These are phyloP conservation scores for Claviceps humidiphila DNA, from an alignment of 2,329 filamentous ascomycete species.

Conservation along the genomic window DNA sequence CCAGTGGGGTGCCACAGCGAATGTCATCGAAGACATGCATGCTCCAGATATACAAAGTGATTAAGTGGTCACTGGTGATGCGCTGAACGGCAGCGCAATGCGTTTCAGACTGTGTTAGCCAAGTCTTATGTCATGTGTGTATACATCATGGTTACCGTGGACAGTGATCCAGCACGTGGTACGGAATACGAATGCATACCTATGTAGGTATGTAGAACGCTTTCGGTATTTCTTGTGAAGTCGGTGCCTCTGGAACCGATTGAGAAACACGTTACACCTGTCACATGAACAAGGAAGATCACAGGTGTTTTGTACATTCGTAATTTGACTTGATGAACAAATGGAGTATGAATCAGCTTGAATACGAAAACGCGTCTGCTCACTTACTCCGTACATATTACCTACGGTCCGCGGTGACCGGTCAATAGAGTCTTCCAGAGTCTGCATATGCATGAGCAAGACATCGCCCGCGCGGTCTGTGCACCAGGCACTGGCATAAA, in stretches of 20 bases:
- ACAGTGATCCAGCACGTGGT: background rate
- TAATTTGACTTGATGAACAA: background rate
- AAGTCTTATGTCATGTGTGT: background rate
- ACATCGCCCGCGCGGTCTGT: background rate
- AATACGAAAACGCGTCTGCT: background rate
- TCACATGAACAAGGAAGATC: background rate
- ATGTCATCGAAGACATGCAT: background rate
- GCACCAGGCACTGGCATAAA: background rate
- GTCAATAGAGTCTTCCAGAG: background rate
- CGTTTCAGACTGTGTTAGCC: background rate
- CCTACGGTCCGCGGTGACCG: too few species aligned
- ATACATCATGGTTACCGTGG: background rate
- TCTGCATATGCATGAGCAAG: background rate
- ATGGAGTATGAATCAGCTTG: background rate
- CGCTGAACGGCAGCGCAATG: background rate
- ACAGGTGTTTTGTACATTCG: background rate
- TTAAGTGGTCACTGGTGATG: background rate
- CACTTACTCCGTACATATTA: background rate
- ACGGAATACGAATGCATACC: too few species aligned
- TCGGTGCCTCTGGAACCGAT: background rate
- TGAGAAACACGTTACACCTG: background rate
- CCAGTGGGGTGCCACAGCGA: background rate
- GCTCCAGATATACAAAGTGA: background rate
- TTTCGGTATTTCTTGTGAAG: background rate
- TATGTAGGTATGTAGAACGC: too few species aligned